Percentiles rank a stretch among this genome's conserved stretches.
phyloP scores from a whole-genome alignment of 2,329 filamentous ascomycete genomes.

The Diaporthe vaccinii region DNA sequence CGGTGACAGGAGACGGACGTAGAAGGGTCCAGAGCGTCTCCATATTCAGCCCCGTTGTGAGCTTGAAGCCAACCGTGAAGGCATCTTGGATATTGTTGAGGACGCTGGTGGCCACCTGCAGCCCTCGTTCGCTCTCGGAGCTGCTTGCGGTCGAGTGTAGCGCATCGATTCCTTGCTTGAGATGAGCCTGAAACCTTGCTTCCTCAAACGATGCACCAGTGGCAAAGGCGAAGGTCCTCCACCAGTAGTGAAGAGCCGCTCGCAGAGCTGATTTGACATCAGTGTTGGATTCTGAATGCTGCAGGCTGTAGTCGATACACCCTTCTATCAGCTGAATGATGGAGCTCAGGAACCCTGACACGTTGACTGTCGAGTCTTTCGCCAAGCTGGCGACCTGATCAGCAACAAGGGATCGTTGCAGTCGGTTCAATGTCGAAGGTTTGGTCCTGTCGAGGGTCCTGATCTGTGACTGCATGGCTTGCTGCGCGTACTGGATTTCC shows the following conservation, averaged over 20 bases:
- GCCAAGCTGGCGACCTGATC: constrained; percentile 67
- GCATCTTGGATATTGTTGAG: constrained; percentile 61
- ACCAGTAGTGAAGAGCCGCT: constrained; percentile 66
- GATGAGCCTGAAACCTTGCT: constrained; percentile 73
- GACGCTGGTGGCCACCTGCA: constrained; percentile 56
- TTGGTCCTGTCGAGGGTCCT: constrained; percentile 60
- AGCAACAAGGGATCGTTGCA: constrained; percentile 71
- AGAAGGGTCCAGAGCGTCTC: constrained; percentile 82
- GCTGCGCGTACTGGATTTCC: constrained; percentile 58
- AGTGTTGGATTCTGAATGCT: constrained; percentile 47
- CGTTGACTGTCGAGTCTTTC: constrained; percentile 71
- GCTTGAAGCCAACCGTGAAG: constrained; percentile 78
- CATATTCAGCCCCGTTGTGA: constrained; percentile 84
- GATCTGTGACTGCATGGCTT: constrained; percentile 57
- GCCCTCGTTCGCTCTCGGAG: constrained; percentile 46
- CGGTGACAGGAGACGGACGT: constrained; percentile 71
- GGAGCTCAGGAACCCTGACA: constrained; percentile 64
- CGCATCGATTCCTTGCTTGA: constrained; percentile 63
- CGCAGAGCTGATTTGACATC: constrained; percentile 51
- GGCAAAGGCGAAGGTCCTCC: constrained; percentile 64
- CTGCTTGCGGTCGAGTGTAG: constrained; percentile 52
- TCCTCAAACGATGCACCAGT: constrained; percentile 67
- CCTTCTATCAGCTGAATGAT: constrained; percentile 57
- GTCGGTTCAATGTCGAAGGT: constrained; percentile 68
- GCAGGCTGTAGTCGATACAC: constrained; percentile 54